A percentile compares a stretch with the other conserved stretches of the same genome.
phyloP scores from a whole-genome alignment of 495 filamentous ascomycete genomes.

The Bathelium albidoporum region DNA sequence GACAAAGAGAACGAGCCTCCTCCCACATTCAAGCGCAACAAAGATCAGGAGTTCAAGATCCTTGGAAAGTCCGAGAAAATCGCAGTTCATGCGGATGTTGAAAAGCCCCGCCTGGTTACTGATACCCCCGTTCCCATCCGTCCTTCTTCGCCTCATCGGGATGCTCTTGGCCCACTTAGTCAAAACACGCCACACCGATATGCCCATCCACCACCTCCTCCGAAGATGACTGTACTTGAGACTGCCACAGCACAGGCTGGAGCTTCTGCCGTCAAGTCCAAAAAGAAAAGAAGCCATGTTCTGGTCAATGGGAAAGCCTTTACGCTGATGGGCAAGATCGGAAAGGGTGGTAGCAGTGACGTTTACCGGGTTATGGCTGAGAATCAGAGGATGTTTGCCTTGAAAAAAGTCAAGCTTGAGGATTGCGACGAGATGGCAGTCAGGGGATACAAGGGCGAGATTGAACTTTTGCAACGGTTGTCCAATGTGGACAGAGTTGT shows the following conservation, averaged over 20 bases:
- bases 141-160: slow-evolving; percentile 38
- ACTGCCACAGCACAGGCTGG: slow-evolving; percentile 80
- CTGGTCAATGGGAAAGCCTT: slow-evolving; percentile 87
- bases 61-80: slow-evolving; percentile 51
- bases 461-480: slow-evolving; percentile 77
- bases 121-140: slow-evolving; percentile 18
- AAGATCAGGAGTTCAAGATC: slow-evolving; percentile 44
- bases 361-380: slow-evolving; percentile 97
- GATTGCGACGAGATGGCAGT: slow-evolving; percentile 77
- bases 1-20: slow-evolving; percentile 80
- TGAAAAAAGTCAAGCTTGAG: slow-evolving; percentile 86
- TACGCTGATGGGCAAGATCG: slow-evolving; percentile 77
- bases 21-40: slow-evolving; percentile 61
- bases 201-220: slow-evolving; percentile 64
- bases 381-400: slow-evolving; percentile 83
- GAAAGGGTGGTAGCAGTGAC: slow-evolving; percentile 81
- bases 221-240: slow-evolving; percentile 91
- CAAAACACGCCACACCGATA: slow-evolving; percentile 58
- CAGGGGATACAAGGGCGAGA: slow-evolving; percentile 90
- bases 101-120: slow-evolving; percentile 13
- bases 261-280: slow-evolving; percentile 56
- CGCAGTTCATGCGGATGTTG: slow-evolving; percentile 25
- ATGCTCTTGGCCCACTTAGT: slow-evolving; percentile 59
- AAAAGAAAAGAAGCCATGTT: slow-evolving; percentile 67
- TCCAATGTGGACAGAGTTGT: slow-evolving; percentile 80